Evolutionary conservation across 2,329 filamentous ascomycete species (phyloP).

Genomic region (Alternaria sp.): DNA sequence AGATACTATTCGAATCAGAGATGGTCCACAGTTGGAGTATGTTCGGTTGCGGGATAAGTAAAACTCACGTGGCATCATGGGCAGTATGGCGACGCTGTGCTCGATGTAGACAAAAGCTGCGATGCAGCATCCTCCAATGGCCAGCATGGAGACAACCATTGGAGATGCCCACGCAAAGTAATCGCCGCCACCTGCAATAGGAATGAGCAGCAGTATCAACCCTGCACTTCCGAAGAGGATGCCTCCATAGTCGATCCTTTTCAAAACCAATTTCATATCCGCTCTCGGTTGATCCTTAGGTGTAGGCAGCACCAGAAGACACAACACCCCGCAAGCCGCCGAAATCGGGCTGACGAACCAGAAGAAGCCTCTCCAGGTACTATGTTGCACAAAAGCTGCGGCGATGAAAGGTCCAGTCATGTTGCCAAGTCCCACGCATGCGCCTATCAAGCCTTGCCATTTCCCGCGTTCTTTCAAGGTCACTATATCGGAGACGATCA

Average conservation of each 20-base stretch:
- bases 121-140: conserved; percentile 55
- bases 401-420: conserved; percentile 34
- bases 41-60: background rate
- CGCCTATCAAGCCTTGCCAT: conserved; percentile 44
- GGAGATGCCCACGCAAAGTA: conserved; percentile 64
- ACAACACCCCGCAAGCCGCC: conserved; percentile 15
- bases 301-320: conserved; percentile 23
- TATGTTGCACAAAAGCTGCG: conserved; percentile 26
- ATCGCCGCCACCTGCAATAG: conserved; percentile 66
- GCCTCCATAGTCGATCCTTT: conserved; percentile 66
- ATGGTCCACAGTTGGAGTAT: background rate
- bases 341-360: conserved; percentile 27
- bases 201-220: conserved; percentile 67
- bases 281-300: conserved; percentile 59
- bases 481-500: conserved; percentile 47
- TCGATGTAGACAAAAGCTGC: conserved; percentile 62
- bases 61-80: conserved; percentile 61
- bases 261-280: conserved; percentile 51
- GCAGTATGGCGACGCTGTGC: conserved; percentile 61
- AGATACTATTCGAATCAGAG: conserved; percentile 42
- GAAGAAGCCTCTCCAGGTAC: conserved; percentile 31
- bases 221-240: conserved; percentile 61
- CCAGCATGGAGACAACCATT: conserved; percentile 66
- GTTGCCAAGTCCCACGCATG: conserved; percentile 31
- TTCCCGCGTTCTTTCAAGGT: conserved; percentile 47